Evolutionary conservation across 176 grass and related monocot genomes (phyloP), one percentile per base, ranked within the genome.

Genomic region (Rhynchospora breviuscula): DNA sequence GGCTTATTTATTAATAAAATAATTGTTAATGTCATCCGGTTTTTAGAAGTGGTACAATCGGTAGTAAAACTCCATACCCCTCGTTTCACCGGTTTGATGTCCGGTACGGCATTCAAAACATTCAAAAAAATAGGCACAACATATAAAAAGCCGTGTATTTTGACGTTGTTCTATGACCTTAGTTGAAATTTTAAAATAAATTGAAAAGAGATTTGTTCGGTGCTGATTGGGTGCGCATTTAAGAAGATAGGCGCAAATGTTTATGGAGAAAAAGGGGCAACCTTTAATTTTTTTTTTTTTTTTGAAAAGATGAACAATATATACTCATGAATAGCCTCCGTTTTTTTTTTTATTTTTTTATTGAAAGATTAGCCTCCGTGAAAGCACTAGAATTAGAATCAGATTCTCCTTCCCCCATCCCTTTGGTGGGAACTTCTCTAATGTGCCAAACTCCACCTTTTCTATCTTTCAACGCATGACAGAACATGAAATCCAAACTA

Each of bases 401-500:
- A 5, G 59, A 82, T 82, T 66, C 79, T 80, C 19, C 18, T 63
- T 23, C 71, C 61, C 18, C 79, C 43, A 81, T 66, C 40, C 8
- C 40, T 48, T 49, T 62, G 19, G 56, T 61, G 29, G 29, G 14
- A 80, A 63, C 29, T 52, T 80, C 44, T 21, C 40, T 46, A 80
- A 71, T 71, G 40, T 71, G 67, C 59, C 33, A 60, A 80, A 80
- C 22, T 58, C 56, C 15, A 80, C 78, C 78, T 80, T 80, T 80
- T 43, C 15, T 17, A n/a, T 46, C 17, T 80, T 43, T 63, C 25
- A 80, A 22, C 45, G 18, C 78, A 66, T 63, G 9, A 40, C 4
- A 40, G 35, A 63, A 51, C 9, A 23, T 46, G 21, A 23, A 63
- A 63, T 6, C 9, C 61, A 62, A 59, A 80, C 15, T 47, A 26